Base-by-base conservation (phyloP, 2,329 filamentous ascomycete species). In the Epicoccum sorghinum region DNA sequence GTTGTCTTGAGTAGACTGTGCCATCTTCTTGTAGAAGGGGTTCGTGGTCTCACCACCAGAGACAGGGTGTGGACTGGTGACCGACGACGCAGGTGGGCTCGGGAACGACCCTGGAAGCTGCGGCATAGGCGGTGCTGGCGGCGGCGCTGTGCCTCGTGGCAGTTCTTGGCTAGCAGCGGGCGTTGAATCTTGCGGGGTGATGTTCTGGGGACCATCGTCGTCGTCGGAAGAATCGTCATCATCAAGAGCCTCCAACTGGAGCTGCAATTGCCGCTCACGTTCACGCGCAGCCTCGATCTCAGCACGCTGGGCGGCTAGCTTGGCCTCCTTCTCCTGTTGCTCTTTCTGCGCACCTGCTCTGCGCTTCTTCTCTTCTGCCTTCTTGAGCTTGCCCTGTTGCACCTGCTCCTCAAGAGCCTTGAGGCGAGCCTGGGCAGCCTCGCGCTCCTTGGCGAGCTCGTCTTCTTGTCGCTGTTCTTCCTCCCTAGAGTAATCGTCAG, bases 391-490 rank as follows among this genome's bases (percentile, higher is more conserved):
- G 67, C 93, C 91, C 71, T 93, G 90, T 59, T 88, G 88, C 47
- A 98, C 92, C 75, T 97, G 92, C 72, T 98, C 92, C 75, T 99
- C 93, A 7, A 99, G 84, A 13, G 91, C 92, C 71, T 87, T 91
- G 23, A 98, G 83, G 45, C 93, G 91, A 59, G 90, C 89, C 65
- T 89, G 86, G 36, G 93, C 87, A 47, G 89, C 91, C 67, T 92
- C 86, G 48, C 89, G 89, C 76, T 97, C 92, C 62, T 83, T 86
- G 29, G 85, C 86, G 50, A 96, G 83, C 56, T 96, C 92, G 25
- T 89, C 86, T 73, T 96, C 91, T 73, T 93, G 89, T 46, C 83
- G 81, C 64, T 80, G 84, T 39, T 90, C 89, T 72, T 89, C 85
- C 57, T 88, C 80, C 81, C 92, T 97, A 67, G 41, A 46, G 39